Conservation (phyloP, 176 grass and related monocot genomes). For the Hsuehochloa calcarea region DNA sequence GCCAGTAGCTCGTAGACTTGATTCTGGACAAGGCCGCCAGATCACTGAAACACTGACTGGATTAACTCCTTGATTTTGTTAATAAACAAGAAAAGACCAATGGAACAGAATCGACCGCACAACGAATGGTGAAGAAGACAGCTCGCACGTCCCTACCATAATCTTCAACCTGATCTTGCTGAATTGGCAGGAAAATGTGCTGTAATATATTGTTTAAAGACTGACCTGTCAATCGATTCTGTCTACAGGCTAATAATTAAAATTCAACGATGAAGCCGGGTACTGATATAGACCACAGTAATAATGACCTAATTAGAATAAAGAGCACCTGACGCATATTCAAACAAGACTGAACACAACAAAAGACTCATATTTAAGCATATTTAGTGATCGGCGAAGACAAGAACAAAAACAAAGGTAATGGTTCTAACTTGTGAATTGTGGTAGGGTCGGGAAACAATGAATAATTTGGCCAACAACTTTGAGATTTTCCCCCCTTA, state of each 20-base stretch:
- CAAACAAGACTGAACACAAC: background rate
- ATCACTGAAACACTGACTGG: conserved; percentile 1
- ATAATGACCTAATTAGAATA: background rate
- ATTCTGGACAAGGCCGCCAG: conserved; percentile 7
- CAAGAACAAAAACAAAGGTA: background rate
- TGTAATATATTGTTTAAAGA: background rate
- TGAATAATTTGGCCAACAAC: conserved; percentile 14
- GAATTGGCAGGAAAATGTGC: background rate
- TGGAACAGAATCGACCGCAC: background rate
- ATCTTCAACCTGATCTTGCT: background rate
- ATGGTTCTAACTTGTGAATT: background rate
- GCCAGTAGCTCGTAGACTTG: background rate
- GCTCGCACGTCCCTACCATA: background rate
- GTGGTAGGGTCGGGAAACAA: background rate
- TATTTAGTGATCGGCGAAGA: conserved; percentile 5
- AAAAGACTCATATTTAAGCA: conserved; percentile 23
- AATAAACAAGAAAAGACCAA: background rate
- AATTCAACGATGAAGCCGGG: background rate
- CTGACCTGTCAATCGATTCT: background rate
- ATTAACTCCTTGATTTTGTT: background rate
- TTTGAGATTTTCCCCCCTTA: background rate
- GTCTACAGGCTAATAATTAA: background rate
- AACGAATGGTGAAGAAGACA: background rate
- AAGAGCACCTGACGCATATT: background rate
- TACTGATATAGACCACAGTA: background rate